These are phyloP conservation scores for Fusarium virguliforme DNA, from an alignment of 2,329 filamentous ascomycete genomes.

Conservation along the genomic window DNA sequence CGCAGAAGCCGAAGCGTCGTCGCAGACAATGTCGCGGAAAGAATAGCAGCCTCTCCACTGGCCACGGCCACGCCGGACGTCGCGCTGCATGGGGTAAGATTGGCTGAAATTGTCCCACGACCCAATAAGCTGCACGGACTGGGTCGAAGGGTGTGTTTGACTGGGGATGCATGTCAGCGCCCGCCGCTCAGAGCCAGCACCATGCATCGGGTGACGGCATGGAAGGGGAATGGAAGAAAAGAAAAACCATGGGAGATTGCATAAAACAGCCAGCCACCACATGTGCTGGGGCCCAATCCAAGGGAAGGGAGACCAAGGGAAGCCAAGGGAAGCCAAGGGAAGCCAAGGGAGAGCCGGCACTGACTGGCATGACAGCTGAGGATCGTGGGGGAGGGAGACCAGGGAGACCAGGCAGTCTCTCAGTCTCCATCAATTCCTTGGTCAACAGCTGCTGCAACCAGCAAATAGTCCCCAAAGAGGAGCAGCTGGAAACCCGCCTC, in stretches of 20 bases:
- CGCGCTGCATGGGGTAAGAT: constrained; percentile 85
- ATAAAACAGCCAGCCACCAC: constrained; percentile 46
- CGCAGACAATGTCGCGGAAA: constrained; percentile 88
- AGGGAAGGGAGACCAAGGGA: no score
- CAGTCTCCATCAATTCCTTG: constrained; percentile 34
- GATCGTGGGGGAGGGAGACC: constrained; percentile 41
- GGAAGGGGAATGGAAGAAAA: constrained; percentile 48
- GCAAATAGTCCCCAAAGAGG: constrained; percentile 20
- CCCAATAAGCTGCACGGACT: constrained; percentile 85
- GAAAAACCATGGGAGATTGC: constrained; percentile 47
- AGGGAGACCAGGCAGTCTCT: constrained; percentile 22
- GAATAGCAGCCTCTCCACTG: constrained; percentile 91
- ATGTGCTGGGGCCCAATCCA: constrained; percentile 16
- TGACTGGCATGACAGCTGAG: constrained; percentile 36
- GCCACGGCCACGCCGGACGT: constrained; percentile 79
- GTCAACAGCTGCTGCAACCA: constrained; percentile 17
- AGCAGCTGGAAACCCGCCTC: constrained; percentile 17
- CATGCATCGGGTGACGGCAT: constrained; percentile 37
- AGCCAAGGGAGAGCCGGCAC: constrained; percentile 26
- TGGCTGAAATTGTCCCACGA: constrained; percentile 96
- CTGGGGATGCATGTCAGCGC: constrained; percentile 60
- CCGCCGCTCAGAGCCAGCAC: constrained; percentile 38
- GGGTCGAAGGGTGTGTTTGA: constrained; percentile 72
- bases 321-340: not conserved
- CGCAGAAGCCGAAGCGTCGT: constrained; percentile 70